These are phyloP conservation scores for Hydnum rufescens DNA, from an alignment of 768 basidiomycete species.

Conservation along the genomic window DNA sequence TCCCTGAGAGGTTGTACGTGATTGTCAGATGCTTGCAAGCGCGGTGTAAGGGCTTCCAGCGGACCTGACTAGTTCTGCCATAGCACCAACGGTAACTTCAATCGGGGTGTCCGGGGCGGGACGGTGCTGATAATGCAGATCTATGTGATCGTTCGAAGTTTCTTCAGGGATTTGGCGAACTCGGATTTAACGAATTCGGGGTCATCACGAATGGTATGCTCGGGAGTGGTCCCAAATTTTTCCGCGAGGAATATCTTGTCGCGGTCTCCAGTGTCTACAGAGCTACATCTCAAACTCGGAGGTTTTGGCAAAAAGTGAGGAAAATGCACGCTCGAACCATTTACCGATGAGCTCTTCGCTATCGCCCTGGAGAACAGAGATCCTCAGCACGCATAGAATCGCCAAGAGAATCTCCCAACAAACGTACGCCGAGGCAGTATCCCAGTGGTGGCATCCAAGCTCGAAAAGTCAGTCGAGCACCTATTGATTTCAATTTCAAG, in stretches of 20 bases:
- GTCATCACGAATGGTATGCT: conserved; percentile 2
- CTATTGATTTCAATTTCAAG: conserved; percentile 10
- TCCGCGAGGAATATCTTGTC: conserved; percentile 40
- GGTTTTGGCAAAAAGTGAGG: neutral
- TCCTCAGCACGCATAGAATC: neutral
- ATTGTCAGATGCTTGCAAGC: too few species aligned
- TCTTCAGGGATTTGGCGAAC: conserved; percentile 9
- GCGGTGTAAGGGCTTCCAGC: neutral
- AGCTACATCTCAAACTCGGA: neutral
- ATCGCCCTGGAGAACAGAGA: conserved; percentile 19
- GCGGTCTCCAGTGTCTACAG: conserved; percentile 25
- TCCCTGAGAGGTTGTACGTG: conserved; percentile 11
- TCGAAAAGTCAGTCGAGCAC: conserved; percentile 26
- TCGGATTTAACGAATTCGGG: conserved; percentile 11
- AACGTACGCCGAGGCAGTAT: conserved; percentile 12
- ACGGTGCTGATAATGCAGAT: conserved; percentile 12
- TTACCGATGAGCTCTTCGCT: conserved; percentile 27
- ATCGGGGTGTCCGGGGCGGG: conserved; percentile 13
- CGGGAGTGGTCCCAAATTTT: conserved; percentile 21
- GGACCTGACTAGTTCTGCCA: conserved; percentile 10
- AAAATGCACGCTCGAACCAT: conserved; percentile 25
- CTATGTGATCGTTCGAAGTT: conserved; percentile 11
- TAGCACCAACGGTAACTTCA: conserved; percentile 11
- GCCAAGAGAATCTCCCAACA: too few species aligned
- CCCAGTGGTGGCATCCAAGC: conserved; percentile 29